Evolutionary conservation across 2,329 filamentous ascomycete genomes (phyloP), one percentile per base, ranked within the genome.

Genomic region (Pyrenophora tritici-repentis): DNA sequence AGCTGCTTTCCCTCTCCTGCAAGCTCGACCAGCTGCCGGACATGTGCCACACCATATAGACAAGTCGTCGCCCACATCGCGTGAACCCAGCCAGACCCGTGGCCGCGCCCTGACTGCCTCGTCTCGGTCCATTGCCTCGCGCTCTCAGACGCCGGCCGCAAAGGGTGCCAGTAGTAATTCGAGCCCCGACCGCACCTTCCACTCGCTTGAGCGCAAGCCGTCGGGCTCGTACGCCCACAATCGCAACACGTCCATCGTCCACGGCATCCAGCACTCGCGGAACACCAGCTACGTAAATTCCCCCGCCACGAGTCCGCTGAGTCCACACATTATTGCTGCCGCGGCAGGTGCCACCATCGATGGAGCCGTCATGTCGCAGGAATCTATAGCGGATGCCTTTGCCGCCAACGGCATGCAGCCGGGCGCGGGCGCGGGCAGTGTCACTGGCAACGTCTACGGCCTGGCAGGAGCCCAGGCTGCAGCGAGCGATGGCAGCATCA

Each of bases 181-280:
- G 63, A 70, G 67, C 64, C 61, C 74, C 56, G 66, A 72, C 70
- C 73, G 63, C 63, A 69, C 73, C 55, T 41, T 54, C 24, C 53
- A 52, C 43, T 47, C 55, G 31, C 61, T 78, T 51, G 80, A 83
- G 58, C 75, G 81, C 56, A 81, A 80, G 56, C 71, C 78, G 8
- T 81, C 79, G 18, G 71, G 75, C 52, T 82, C 81, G 13, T 87
- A 97, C 79, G 90, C 90, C 53, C 92, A 99, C 73, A 91, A 97
- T 76, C 87, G 94, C 47, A 91, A 99, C 77, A 96, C 93, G 0
- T 97, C 93, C 41, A 97, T 97, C 64, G 92, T 97, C 50, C 90
- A 97, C 84, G 93, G 94, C 67, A 87, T 96, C 62, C 92, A 96
- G 73, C 94, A 99, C 75, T 88, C 83, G 49, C 79, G 93, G 75